A percentile compares a stretch with the other conserved stretches of the same genome.
phyloP scores from a whole-genome alignment of 768 basidiomycete species.

The Tephrocybe sp. region DNA sequence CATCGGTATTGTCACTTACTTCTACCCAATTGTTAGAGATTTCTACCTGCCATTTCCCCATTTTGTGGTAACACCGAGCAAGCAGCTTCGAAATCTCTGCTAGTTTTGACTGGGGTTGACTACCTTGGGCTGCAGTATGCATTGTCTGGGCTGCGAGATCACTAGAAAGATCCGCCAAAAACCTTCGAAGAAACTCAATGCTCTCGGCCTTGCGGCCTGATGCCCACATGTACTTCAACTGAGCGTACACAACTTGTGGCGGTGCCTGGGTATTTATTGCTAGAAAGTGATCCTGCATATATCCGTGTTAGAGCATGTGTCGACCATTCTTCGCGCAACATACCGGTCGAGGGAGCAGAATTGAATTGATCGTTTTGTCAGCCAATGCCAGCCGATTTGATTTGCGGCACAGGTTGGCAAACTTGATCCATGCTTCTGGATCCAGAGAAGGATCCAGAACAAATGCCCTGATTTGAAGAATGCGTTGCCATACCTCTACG shows the following conservation, averaged over 20 bases:
- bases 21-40: constrained; percentile 73
- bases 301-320: not conserved
- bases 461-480: constrained; percentile 91
- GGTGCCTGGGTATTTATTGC: constrained; percentile 65
- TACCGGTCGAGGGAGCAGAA: constrained; percentile 29
- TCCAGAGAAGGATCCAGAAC: constrained; percentile 93
- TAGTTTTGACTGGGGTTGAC: constrained; percentile 57
- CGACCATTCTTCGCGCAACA: not conserved
- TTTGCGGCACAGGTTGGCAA: constrained; percentile 95
- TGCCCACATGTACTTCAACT: constrained; percentile 95
- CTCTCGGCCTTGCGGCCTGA: constrained; percentile 75
- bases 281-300: not conserved
- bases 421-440: constrained; percentile 98
- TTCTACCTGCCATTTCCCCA: constrained; percentile 89
- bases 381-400: constrained; percentile 89
- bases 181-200: constrained; percentile 75
- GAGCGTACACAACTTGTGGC: constrained; percentile 93
- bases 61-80: constrained; percentile 95
- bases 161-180: constrained; percentile 67
- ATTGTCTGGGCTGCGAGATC: constrained; percentile 63
- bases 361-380: constrained; percentile 92
- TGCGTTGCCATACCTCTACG: constrained; percentile 98
- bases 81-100: constrained; percentile 75
- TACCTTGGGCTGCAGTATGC: constrained; percentile 40
- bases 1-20: too few species aligned